Evolutionary conservation across 2,329 filamentous ascomycete genomes (phyloP), one percentile per base, ranked within the genome.

Genomic region (Lasiodiplodia gonubiensis): DNA sequence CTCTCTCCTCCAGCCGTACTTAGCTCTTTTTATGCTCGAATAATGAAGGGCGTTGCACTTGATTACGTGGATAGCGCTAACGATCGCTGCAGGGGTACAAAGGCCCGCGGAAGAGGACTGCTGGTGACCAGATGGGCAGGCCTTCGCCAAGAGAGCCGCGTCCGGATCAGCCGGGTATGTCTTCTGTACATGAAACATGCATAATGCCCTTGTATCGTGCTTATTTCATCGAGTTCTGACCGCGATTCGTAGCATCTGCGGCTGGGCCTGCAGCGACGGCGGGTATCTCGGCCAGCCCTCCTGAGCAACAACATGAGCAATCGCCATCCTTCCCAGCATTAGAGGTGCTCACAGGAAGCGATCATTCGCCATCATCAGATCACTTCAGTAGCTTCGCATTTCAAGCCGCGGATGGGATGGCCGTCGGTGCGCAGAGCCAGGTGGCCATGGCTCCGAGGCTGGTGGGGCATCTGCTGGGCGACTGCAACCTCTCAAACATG

Each of bases 11-110:
- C 54, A 10, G 8, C n/a, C 12, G 8, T 16, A 12, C 10, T 42
- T 57, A 4, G 30, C 30, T 7, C 16, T n/a, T 14, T 30, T 33
- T 30, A 4, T 71, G 75, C 27, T 75, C 76, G 18, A 77, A 74
- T 8, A 25, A 57, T 30, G 42, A 21, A 57, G 64, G 48, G 54
- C 14, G 21, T 25, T 60, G 48, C 42, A 51, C 52, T 37, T 30
- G 35, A 30, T 49, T 27, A 23, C 49, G 49, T 52, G 51, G 27
- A 18, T 27, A 46, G 51, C 64, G 27, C 67, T 55, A 23, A 64
- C 57, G 57, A 55, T 39, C 64, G 33, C 35, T 33, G 35, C 48
- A 67, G 65, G 65, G 65, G 11, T 67, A 60, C 35, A 67, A 67
- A 54, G 65, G 65, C 35, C 65, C 55, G 16, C 48, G 65, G 18